Base-by-base conservation (phyloP, 2,329 filamentous ascomycete genomes). In the Sarocladiaceae sp. region DNA sequence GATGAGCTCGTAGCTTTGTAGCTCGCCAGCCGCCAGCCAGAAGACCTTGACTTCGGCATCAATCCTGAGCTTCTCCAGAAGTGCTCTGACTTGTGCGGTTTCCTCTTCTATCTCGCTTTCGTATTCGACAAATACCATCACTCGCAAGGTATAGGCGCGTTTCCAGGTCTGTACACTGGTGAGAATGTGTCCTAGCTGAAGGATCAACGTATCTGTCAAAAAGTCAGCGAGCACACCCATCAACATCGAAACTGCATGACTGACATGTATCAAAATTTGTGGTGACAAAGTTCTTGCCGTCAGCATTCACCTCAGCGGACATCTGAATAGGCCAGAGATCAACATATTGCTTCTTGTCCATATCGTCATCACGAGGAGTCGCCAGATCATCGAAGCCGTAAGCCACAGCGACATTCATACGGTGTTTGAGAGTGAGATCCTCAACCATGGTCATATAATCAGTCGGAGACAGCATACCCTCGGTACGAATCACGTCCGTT, bases 281-380 rank as follows among this genome's bases (percentile, higher is more conserved):
- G 1, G 88, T 94, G 45, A 91, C 62, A 5, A 93, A 72, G 50
- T 73, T 81, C 56, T 80, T 77, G 1, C 73, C 74, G 50, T 83
- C 80, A 1, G 83, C 71, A 1, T 80, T 77, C 26, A 93, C 77
- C 54, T 91, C 86, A 1, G 88, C 88, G 5, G 88, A 91, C 87
- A 95, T 95, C 52, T 95, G 89, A 44, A 95, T 93, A 0, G 88
- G 88, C 88, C 88, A 95, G 4, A 95, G 67, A 56, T 95, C 88
- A 49, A 95, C 87, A 55, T 83, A 91, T 55, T 81, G 86, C 58
- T 91, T 91, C 3, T 68, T 69, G 44, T 82, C 78, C 15, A 60
- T 56, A 3, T 72, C 73, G 31, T 79, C 70, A 1, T 70, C 61
- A 16, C 76, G 71, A 1, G 88, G 88, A 0, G 88, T 76, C 55